Base-by-base conservation (phyloP, 805 yeast genomes). In the Myxozyma sirexii region DNA sequence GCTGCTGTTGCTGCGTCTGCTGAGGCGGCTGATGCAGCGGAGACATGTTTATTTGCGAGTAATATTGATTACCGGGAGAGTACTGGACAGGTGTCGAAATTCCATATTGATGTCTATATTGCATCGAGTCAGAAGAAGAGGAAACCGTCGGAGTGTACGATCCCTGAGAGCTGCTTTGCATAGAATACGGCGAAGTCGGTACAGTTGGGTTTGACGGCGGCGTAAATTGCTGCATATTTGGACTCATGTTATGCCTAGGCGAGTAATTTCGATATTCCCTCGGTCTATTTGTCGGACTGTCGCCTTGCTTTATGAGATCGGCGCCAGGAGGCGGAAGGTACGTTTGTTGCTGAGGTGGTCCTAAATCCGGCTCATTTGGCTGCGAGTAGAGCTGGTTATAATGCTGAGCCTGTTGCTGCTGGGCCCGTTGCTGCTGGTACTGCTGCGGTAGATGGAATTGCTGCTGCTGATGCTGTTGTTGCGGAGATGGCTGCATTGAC, bases 1-100 rank as follows among this genome's bases (percentile, higher is more conserved):
- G 46, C 42, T 42, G 51, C 35, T 48, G 53, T 23, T 35, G 48
- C 17, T 41, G 55, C 17, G 54, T 43, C 12, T 33, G 46, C 41
- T 42, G 50, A 23, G 41, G 52, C 27, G 49, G 45, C 21, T 24
- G 33, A 24, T 49, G 60, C 3, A 56, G 23, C 10, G 60, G 60
- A 10, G 60, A 54, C 38, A 60, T 23, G 27, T 29, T 54, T 21
- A 53, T 21, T 27, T 55, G 60, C 5, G 44, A 45, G 21, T 37
- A 55, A 27, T 46, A 49, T 8, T 48, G 35, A 19, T 46, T 52
- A 15, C 21, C 44, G 6, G 53, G 58, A 2, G 64, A 56, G 33
- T 60, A 60, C 44, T 60, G 64, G 17, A 57, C 56, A 15, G 61
- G 64, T 2, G 64, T 60, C 8, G 56, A 38, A 1, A 55, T 42